Evolutionary conservation across 192 early-diverging fungal species (phyloP).

Genomic region (Dimargaris xerosporica): DNA sequence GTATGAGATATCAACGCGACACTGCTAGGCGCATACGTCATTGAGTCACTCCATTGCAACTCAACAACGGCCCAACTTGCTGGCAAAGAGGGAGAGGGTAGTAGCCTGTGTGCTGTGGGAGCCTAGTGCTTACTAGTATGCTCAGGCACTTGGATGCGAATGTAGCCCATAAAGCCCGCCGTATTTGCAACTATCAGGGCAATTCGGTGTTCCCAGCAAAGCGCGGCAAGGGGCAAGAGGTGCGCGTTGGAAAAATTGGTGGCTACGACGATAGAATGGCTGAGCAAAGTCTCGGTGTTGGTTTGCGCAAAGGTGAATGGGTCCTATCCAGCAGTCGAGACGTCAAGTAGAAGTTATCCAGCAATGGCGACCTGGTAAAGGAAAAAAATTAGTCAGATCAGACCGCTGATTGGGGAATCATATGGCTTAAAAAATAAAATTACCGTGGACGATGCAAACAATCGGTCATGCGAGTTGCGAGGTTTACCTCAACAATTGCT

Average conservation of each 20-base stretch:
- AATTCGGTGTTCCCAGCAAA: slow-evolving; percentile 45
- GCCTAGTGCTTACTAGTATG: slow-evolving; percentile 51
- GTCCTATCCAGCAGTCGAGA: slow-evolving; percentile 24
- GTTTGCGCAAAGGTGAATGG: slow-evolving; percentile 59
- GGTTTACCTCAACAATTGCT: slow-evolving; percentile 36
- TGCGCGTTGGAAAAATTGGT: slow-evolving; percentile 37
- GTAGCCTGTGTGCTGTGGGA: neutral
- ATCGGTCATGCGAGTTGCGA: too few species aligned
- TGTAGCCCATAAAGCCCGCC: slow-evolving; percentile 63
- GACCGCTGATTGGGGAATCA: too few species aligned
- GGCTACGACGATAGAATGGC: slow-evolving; percentile 55
- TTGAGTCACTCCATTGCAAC: too few species aligned
- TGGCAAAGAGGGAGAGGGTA: too few species aligned
- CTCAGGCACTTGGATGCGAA: slow-evolving; percentile 55
- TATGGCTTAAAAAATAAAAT: too few species aligned
- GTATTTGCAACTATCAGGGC: slow-evolving; percentile 51
- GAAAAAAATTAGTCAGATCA: too few species aligned
- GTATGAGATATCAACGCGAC: too few species aligned
- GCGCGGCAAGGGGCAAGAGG: slow-evolving; percentile 35
- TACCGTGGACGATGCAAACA: too few species aligned
- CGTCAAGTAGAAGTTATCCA: too few species aligned
- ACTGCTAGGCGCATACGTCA: too few species aligned
- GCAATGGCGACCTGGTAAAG: too few species aligned
- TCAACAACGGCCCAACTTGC: too few species aligned
- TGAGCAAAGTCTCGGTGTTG: slow-evolving; percentile 37